Percentiles rank a stretch among this genome's conserved stretches.
Evolutionary conservation across 2,329 filamentous ascomycete species (phyloP).

Genomic region (Cadophora sp.): DNA sequence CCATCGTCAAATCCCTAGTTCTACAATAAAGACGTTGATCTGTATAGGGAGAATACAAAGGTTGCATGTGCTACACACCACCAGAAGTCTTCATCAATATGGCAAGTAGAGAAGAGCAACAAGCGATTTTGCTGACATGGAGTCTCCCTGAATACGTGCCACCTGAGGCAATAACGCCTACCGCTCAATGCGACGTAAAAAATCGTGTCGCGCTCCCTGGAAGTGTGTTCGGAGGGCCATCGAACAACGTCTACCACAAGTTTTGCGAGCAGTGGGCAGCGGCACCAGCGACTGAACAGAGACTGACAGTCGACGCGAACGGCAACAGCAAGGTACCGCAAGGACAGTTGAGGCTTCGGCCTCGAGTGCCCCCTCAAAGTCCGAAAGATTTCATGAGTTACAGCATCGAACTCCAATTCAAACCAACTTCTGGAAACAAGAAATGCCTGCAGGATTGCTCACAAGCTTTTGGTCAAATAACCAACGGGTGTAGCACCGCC

Average conservation of each 20-base stretch:
- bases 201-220: background rate
- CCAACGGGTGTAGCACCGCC: background rate
- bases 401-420: background rate
- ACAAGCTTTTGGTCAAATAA: background rate
- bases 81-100: background rate
- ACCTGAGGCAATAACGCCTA: background rate
- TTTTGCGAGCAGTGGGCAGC: constrained; percentile 9
- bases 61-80: background rate
- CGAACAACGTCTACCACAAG: background rate
- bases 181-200: background rate
- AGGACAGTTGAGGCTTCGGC: too few relatives aligned
- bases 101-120: constrained; percentile 2
- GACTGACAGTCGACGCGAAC: constrained; percentile 7
- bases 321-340: constrained; percentile 2
- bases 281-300: background rate
- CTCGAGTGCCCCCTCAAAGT: background rate
- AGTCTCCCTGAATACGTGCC: background rate
- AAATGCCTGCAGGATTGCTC: background rate
- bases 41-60: background rate
- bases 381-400: background rate
- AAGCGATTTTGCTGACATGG: background rate
- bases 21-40: background rate
- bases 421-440: background rate
- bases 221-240: background rate
- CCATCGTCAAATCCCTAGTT: background rate